Conservation (phyloP, 495 filamentous ascomycete species). For the Venustampulla echinocandica region DNA sequence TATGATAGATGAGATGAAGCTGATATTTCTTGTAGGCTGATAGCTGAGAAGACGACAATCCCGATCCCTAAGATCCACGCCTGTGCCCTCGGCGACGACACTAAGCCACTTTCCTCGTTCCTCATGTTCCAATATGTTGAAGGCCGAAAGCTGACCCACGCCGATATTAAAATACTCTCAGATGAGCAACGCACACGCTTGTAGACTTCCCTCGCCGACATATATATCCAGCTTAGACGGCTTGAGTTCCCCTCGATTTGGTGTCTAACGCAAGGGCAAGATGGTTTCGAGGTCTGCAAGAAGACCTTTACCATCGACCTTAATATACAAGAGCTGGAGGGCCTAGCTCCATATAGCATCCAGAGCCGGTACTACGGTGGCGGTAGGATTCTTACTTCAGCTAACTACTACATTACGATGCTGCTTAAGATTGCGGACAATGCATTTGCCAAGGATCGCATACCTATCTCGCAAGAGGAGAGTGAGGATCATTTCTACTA, state of each 20-base stretch:
- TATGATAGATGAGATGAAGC: slow-evolving; percentile 8
- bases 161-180: slow-evolving; percentile 12
- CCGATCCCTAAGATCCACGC: slow-evolving; percentile 24
- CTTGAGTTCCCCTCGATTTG: slow-evolving; percentile 27
- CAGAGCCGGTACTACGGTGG: slow-evolving; percentile 12
- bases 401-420: slow-evolving; percentile 18
- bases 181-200: slow-evolving; percentile 17
- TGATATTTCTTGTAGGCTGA: slow-evolving; percentile 15
- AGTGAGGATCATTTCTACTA: slow-evolving; percentile 19
- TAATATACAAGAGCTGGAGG: slow-evolving; percentile 25
- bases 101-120: slow-evolving; percentile 19
- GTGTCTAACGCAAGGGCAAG: slow-evolving; percentile 11
- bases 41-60: slow-evolving; percentile 24
- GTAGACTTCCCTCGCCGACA: slow-evolving; percentile 20
- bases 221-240: slow-evolving; percentile 24
- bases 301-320: slow-evolving; percentile 20
- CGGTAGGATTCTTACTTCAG: slow-evolving; percentile 11
- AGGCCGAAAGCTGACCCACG: slow-evolving; percentile 18
- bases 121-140: slow-evolving; percentile 26
- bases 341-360: slow-evolving; percentile 16
- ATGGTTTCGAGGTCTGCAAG: slow-evolving; percentile 22
- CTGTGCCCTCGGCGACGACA: slow-evolving; percentile 15
- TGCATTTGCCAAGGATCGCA: slow-evolving; percentile 12
- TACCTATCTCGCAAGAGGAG: slow-evolving; percentile 7
- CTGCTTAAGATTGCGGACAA: slow-evolving; percentile 19